phyloP scores from a whole-genome alignment of 1,139 yeast genomes.

The Diutina pseudorugosa region DNA sequence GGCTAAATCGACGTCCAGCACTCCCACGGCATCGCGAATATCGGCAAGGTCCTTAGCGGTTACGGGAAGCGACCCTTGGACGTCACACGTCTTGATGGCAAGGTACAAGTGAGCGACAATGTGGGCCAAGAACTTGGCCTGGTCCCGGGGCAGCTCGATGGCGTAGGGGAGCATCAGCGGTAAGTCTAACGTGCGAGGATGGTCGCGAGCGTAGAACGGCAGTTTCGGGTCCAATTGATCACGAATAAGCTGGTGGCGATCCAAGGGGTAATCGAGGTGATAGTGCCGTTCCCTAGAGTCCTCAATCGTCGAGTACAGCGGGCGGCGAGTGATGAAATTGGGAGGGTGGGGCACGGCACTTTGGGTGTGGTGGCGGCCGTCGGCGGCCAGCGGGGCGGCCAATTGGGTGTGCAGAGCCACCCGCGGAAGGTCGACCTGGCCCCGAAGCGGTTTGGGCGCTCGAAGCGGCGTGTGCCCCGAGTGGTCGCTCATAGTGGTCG shows the following conservation, averaged over 20 bases:
- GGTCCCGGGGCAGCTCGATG: slow-evolving; percentile 58
- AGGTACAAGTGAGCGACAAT: slow-evolving; percentile 70
- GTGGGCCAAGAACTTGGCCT: slow-evolving; percentile 64
- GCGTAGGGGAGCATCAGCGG: slow-evolving; percentile 63
- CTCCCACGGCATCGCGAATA: slow-evolving; percentile 18
- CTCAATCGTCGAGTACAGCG: slow-evolving; percentile 25
- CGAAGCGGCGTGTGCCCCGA: not conserved
- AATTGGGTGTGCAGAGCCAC: slow-evolving; percentile 1
- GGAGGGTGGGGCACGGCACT: slow-evolving; percentile 1
- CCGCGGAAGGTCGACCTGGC: not conserved
- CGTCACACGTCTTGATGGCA: slow-evolving; percentile 65
- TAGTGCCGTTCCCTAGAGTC: slow-evolving; percentile 33
- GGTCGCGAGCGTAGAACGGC: slow-evolving; percentile 41
- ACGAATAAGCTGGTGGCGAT: slow-evolving; percentile 25
- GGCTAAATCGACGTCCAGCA: slow-evolving; percentile 38
- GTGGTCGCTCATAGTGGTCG: not conserved
- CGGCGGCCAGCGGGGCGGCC: not conserved
- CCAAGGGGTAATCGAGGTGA: slow-evolving; percentile 46
- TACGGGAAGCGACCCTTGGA: slow-evolving; percentile 61
- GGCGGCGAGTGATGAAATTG: slow-evolving; percentile 13
- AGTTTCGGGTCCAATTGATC: slow-evolving; percentile 39
- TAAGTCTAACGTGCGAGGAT: slow-evolving; percentile 44
- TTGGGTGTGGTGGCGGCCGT: not conserved
- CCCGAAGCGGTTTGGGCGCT: not conserved
- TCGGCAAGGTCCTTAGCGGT: slow-evolving; percentile 49